Conservation (phyloP, 441 rosid genomes). For the Populus hybrid region DNA sequence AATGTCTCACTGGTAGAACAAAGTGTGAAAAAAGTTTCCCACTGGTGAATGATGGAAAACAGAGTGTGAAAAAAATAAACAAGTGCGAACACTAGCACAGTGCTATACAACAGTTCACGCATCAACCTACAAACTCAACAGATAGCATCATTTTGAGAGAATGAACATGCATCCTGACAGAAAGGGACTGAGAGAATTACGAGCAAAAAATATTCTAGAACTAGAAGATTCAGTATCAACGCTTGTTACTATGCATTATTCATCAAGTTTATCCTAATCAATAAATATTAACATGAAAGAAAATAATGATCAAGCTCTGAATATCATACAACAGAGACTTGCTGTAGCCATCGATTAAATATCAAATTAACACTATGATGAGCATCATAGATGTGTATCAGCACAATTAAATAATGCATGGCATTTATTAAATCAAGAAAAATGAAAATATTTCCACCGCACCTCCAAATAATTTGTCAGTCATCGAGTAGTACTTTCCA, state of each 20-base stretch:
- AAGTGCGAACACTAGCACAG: too few relatives aligned
- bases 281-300: neutral
- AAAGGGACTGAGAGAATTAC: neutral
- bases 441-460: neutral
- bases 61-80: too few relatives aligned
- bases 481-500: neutral
- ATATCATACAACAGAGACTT: neutral
- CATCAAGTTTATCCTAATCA: neutral
- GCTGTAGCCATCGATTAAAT: neutral
- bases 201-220: too few relatives aligned
- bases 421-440: neutral
- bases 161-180: neutral
- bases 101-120: too few relatives aligned
- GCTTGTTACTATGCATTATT: neutral
- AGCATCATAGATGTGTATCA: neutral
- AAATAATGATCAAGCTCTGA: neutral
- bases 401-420: neutral
- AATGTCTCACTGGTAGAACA: neutral
- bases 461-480: neutral
- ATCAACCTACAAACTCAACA: too few relatives aligned
- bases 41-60: too few relatives aligned
- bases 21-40: too few relatives aligned
- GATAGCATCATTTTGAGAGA: too few relatives aligned
- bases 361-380: slow-evolving; percentile 1
- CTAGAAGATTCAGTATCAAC: neutral